Evolutionary conservation across 306 rosid genomes (phyloP).

Genomic region (Inga laurina): DNA sequence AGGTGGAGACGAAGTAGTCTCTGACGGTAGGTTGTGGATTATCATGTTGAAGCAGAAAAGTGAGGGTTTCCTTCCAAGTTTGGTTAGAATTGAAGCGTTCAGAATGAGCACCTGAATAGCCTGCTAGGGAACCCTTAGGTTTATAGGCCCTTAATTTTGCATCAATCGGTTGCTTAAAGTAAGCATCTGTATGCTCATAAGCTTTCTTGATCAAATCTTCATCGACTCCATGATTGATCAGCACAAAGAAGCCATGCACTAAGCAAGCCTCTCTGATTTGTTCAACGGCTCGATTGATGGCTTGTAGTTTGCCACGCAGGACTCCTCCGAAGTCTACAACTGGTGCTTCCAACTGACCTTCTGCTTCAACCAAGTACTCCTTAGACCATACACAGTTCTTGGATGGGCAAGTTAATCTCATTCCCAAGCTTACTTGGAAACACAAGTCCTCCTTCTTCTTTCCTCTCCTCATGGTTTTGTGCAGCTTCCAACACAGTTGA

Average conservation of each 20-base stretch:
- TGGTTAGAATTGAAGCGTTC: slow-evolving; percentile 66
- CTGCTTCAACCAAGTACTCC: slow-evolving; percentile 42
- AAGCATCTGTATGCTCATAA: slow-evolving; percentile 41
- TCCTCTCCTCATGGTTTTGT: background rate
- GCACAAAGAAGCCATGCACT: slow-evolving; percentile 77
- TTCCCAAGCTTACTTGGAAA: background rate
- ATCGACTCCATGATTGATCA: slow-evolving; percentile 68
- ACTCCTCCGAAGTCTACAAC: slow-evolving; percentile 62
- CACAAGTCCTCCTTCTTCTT: slow-evolving; percentile 3
- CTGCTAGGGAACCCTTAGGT: slow-evolving; percentile 42
- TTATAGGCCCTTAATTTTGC: slow-evolving; percentile 39
- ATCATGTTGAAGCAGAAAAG: slow-evolving; percentile 48
- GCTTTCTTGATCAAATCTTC: slow-evolving; percentile 41
- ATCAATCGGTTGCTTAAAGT: slow-evolving; percentile 56
- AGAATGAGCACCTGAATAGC: slow-evolving; percentile 72
- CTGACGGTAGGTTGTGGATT: slow-evolving; percentile 33
- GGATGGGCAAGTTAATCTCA: slow-evolving; percentile 47
- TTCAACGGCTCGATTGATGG: slow-evolving; percentile 41
- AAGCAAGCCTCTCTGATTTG: slow-evolving; percentile 51
- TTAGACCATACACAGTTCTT: slow-evolving; percentile 61
- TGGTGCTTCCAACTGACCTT: slow-evolving; percentile 50
- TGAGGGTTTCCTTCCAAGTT: slow-evolving; percentile 86
- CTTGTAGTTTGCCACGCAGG: slow-evolving; percentile 46
- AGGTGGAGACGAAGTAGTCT: slow-evolving; percentile 48
- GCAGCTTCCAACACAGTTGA: slow-evolving; percentile 22